Base-by-base conservation (phyloP, 805 yeast species). In the Candida tammaniensis region DNA sequence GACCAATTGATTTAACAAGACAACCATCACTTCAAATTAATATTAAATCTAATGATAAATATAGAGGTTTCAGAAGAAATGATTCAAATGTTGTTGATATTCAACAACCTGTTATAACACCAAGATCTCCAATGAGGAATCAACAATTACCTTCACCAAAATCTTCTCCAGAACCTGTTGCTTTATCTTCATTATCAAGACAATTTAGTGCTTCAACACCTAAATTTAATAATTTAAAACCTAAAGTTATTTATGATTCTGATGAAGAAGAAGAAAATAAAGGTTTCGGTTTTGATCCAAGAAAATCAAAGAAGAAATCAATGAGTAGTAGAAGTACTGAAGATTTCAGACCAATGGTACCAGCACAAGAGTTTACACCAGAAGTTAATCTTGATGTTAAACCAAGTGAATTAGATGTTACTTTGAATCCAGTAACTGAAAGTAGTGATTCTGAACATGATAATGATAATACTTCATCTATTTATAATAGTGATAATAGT, bases 41-140 rank as follows among this genome's bases (percentile, higher is more conserved):
- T 27, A 33, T 43, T 15, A 38, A 32, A 23, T 38, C 44, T 10
- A 43, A 43, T 25, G 38, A 40, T n/a, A 65, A 61, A 37, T 67
- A 67, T 47, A 58, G 46, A 38, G 72, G 72, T 1, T 67, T 67
- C 48, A 64, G 72, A 55, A 55, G 71, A 51, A 59, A 57, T 39
- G 50, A 40, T 27, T 46, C 43, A 12, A 31, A 31, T 35, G 40
- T 44, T 15, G 43, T 39, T 23, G 44, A 31, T 17, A 17, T 34
- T 12, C n/a, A n/a, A 13, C 14, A 12, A 16, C 23, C 23, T 7
- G 37, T 18, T 14, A 45, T 35, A 15, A 59, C 54, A 35, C 52
- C 57, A 9, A 44, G 56, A 17, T 42, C 57, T 10, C 46, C 55
- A 17, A 46, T 45, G 32, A 56, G 64, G 43, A 43, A 31, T 22